phyloP scores from a whole-genome alignment of 2,329 filamentous ascomycete genomes.

The Scedosporium apiospermum region DNA sequence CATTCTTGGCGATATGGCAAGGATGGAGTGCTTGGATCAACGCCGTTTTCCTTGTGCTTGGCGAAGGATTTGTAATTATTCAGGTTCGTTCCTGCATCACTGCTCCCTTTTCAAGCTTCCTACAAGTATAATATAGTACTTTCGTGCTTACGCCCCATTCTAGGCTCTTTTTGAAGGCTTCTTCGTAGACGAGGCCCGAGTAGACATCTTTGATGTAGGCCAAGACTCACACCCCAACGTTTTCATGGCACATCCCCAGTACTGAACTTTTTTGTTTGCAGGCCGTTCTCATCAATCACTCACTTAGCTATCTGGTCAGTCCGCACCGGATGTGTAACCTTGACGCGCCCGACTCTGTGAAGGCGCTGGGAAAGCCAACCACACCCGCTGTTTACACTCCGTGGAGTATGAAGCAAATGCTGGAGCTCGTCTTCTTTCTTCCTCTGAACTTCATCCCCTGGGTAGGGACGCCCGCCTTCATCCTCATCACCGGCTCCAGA shows the following conservation, averaged over 20 bases:
- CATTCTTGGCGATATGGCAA: slow-evolving; percentile 84
- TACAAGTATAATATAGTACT: not conserved
- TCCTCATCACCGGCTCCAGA: slow-evolving; percentile 78
- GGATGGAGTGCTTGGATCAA: slow-evolving; percentile 83
- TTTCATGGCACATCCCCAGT: not conserved
- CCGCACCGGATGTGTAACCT: slow-evolving; percentile 55
- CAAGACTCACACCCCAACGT: not conserved
- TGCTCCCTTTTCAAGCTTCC: not conserved
- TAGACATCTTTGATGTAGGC: slow-evolving; percentile 75
- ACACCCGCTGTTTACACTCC: slow-evolving; percentile 71
- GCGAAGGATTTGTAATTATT: slow-evolving; percentile 66
- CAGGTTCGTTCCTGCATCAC: slow-evolving; percentile 15
- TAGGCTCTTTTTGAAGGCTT: slow-evolving; percentile 64
- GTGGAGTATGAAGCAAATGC: slow-evolving; percentile 82
- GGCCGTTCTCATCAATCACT: slow-evolving; percentile 66
- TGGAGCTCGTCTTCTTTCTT: slow-evolving; percentile 70
- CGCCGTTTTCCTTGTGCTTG: slow-evolving; percentile 77
- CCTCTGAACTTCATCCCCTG: slow-evolving; percentile 83
- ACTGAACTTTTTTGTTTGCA: slow-evolving; percentile 19
- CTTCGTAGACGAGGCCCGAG: slow-evolving; percentile 69
- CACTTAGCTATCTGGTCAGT: slow-evolving; percentile 58
- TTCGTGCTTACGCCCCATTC: not conserved
- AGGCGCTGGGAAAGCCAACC: slow-evolving; percentile 74
- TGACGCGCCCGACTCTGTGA: slow-evolving; percentile 63
- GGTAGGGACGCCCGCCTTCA: slow-evolving; percentile 74